Evolutionary conservation across 345 rosid genomes (phyloP).

Genomic region (Citrus inodora): DNA sequence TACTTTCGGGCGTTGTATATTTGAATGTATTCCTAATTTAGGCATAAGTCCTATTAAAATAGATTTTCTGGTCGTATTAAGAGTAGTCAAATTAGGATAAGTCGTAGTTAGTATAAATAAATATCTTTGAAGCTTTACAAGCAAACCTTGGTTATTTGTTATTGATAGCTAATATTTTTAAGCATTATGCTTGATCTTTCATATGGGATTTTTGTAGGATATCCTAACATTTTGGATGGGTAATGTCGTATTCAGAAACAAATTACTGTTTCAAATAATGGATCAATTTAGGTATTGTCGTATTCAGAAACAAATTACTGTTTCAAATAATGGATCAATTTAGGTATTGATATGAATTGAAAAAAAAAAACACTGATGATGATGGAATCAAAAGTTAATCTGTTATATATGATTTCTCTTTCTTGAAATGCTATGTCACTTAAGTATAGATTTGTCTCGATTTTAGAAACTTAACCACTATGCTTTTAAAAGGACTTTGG

Average conservation of each 20-base stretch:
- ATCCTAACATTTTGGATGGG: neutral
- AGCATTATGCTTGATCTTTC: neutral
- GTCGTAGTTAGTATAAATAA: too few relatives aligned
- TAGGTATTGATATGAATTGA: neutral
- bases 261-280: neutral
- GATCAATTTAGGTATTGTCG: neutral
- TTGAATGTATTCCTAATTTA: too few relatives aligned
- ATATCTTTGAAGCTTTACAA: too few relatives aligned
- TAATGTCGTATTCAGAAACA: neutral
- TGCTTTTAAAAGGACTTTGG: neutral
- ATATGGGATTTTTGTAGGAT: neutral
- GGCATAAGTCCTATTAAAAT: too few relatives aligned
- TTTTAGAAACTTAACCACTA: neutral
- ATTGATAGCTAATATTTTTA: neutral
- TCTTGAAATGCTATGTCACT: neutral
- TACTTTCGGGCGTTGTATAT: too few relatives aligned
- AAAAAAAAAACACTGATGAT: neutral
- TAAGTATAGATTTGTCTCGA: neutral
- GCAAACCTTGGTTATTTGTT: too few relatives aligned
- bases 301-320: neutral
- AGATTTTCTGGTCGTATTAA: too few relatives aligned
- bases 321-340: neutral
- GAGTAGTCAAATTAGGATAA: too few relatives aligned
- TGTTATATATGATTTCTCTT: neutral
- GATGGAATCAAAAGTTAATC: neutral